Percentiles rank a stretch among this genome's conserved stretches.
phyloP scores from a whole-genome alignment of 305 asterid genomes.

The Ilex paraguariensis region DNA sequence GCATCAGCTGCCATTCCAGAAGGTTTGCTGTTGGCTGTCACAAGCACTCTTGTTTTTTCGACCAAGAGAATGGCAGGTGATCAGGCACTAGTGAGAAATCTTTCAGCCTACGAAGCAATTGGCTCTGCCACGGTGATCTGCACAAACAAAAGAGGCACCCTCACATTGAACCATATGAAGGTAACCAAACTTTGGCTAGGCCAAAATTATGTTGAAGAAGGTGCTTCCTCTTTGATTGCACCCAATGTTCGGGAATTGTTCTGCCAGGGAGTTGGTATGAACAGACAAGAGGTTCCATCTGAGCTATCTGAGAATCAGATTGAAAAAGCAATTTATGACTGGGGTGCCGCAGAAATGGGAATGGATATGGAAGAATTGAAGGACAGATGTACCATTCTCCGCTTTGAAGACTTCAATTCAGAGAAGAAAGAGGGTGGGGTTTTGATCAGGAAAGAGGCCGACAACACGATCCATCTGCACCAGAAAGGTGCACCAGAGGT shows the following conservation, averaged over 20 bases:
- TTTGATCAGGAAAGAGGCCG: slow-evolving; percentile 13
- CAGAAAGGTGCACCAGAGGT: slow-evolving; percentile 19
- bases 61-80: slow-evolving; percentile 16
- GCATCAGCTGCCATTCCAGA: slow-evolving; percentile 27
- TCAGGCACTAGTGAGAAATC: slow-evolving; percentile 26
- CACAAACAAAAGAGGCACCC: slow-evolving; percentile 18
- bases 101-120: slow-evolving; percentile 24
- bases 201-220: not conserved
- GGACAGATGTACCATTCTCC: slow-evolving; percentile 7
- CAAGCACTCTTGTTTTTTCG: slow-evolving; percentile 21
- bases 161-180: slow-evolving; percentile 11
- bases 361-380: slow-evolving; percentile 8
- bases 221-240: slow-evolving; percentile 8
- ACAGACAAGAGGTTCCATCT: not conserved
- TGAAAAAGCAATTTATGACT: slow-evolving; percentile 12
- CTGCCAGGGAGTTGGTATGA: slow-evolving; percentile 7
- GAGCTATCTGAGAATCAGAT: slow-evolving; percentile 3
- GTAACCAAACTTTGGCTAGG: slow-evolving; percentile 22
- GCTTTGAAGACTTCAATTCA: slow-evolving; percentile 7
- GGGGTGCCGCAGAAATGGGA: slow-evolving; percentile 11
- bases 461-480: slow-evolving; percentile 17
- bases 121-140: slow-evolving; percentile 29
- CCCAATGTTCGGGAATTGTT: slow-evolving; percentile 15
- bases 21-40: slow-evolving; percentile 28
- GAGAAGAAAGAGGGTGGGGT: not conserved